These are phyloP conservation scores for Fonsecaea pedrosoi DNA, from an alignment of 2,329 filamentous ascomycete species.

Conservation along the genomic window DNA sequence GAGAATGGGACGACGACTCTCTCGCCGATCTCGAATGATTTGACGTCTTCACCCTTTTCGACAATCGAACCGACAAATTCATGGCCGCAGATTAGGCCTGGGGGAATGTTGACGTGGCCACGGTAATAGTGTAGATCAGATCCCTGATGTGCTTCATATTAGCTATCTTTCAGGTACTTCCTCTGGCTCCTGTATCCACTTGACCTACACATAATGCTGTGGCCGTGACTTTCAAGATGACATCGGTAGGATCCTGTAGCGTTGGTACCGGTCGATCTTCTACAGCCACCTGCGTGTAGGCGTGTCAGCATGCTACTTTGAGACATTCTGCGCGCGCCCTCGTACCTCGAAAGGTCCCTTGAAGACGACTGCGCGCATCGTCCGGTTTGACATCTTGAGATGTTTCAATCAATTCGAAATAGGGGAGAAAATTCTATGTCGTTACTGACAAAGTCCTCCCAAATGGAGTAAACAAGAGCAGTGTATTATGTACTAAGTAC, in stretches of 20 bases:
- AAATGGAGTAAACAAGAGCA: too few relatives aligned
- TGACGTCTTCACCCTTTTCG: slow-evolving; percentile 54
- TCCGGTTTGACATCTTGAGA: background rate
- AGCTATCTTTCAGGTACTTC: too few relatives aligned
- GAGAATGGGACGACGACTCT: slow-evolving; percentile 61
- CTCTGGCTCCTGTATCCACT: too few relatives aligned
- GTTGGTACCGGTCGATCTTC: slow-evolving; percentile 54
- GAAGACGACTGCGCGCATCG: slow-evolving; percentile 19
- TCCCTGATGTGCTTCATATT: slow-evolving; percentile 45
- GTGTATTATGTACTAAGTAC: too few relatives aligned
- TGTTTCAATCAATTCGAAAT: too few relatives aligned
- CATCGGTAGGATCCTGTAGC: slow-evolving; percentile 54
- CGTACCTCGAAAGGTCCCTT: slow-evolving; percentile 6
- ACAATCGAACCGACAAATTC: slow-evolving; percentile 61
- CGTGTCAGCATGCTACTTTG: too few relatives aligned
- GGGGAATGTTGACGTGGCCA: slow-evolving; percentile 58
- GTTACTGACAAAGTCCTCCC: too few relatives aligned
- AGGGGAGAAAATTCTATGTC: too few relatives aligned
- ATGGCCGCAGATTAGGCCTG: slow-evolving; percentile 60
- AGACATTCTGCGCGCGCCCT: too few relatives aligned
- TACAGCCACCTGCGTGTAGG: slow-evolving; percentile 44
- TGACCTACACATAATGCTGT: slow-evolving; percentile 38
- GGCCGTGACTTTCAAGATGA: slow-evolving; percentile 52
- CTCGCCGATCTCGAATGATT: slow-evolving; percentile 57
- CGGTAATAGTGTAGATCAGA: slow-evolving; percentile 64